Base-by-base conservation (phyloP, 202 grass and related monocot species). In the Cymbopogon flexuosus region DNA sequence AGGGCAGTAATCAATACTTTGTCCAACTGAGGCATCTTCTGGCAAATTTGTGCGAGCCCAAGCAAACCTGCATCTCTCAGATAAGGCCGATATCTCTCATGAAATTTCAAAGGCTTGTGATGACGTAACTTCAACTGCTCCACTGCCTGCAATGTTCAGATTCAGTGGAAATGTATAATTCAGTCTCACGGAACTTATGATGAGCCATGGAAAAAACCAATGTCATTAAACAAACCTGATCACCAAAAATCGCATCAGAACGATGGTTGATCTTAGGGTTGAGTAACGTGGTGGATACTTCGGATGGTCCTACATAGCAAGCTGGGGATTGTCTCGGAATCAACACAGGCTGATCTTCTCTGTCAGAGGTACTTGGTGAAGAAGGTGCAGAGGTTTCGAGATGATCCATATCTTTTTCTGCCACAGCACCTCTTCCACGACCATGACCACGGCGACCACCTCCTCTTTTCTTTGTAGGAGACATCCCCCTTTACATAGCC, bases 1-100 rank as follows among this genome's bases (percentile, higher is more conserved):
- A 88, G 81, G 11, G 86, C 86, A 72, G 86, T 88, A 65, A 88
- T 84, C 79, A 88, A 73, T 39, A 60, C 80, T 69, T 83, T 88
- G 76, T 88, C 86, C 77, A 86, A 57, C 61, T 80, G 84, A 66
- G 86, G 75, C 58, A 82, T 83, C 41, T 79, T 77, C 16, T 88
- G 79, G 54, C 86, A 82, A 71, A 88, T 74, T 73, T 79, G 80
- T 49, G 75, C 84, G 30, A 88, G 86, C 46, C 86, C 79, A 68
- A 79, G 75, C 68, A 88, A 79, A 63, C 81, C 86, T 47, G 75
- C 86, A 61, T 84, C 58, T 62, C 75, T 79, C 61, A 88, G 64
- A 66, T 88, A 88, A 75, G 75, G 80, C 4, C 39, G 75, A 34
- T 88, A 84, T 62, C 79, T 83, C 72, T 88, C 81, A 57, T 88